Evolutionary conservation across 805 yeast species (phyloP).

Genomic region (Candida suzukii): DNA sequence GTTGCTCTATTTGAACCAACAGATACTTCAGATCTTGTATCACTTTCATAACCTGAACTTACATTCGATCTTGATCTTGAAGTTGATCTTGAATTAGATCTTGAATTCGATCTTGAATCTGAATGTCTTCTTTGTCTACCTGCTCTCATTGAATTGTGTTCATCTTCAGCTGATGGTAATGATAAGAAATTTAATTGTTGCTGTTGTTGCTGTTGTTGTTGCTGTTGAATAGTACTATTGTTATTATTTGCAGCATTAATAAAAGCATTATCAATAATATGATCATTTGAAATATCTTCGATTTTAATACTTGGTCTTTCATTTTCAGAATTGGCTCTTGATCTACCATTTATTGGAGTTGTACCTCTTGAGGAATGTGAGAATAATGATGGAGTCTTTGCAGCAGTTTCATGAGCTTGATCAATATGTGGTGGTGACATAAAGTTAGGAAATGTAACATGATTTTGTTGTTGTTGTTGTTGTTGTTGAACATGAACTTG

Average conservation of each 20-base stretch:
- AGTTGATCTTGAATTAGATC: slow-evolving; percentile 15
- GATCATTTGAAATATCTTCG: slow-evolving; percentile 12
- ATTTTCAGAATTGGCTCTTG: slow-evolving; percentile 22
- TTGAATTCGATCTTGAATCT: slow-evolving; percentile 5
- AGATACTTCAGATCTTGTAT: slow-evolving; percentile 21
- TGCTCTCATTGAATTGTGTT: slow-evolving; percentile 24
- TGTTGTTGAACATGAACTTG: too few species aligned
- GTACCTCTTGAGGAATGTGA: slow-evolving; percentile 37
- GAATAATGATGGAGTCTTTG: slow-evolving; percentile 50
- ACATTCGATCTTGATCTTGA: slow-evolving; percentile 15
- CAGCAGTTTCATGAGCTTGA: slow-evolving; percentile 34
- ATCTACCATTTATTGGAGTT: slow-evolving; percentile 23
- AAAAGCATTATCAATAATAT: not conserved
- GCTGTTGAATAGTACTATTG: not conserved
- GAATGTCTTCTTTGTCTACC: slow-evolving; percentile 32
- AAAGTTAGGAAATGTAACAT: not conserved
- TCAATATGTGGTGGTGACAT: slow-evolving; percentile 27
- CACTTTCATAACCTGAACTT: slow-evolving; percentile 21
- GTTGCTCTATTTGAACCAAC: slow-evolving; percentile 45
- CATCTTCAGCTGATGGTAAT: slow-evolving; percentile 7
- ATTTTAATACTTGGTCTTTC: slow-evolving; percentile 12
- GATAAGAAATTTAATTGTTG: not conserved
- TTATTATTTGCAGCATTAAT: not conserved
- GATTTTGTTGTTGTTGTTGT: slow-evolving; percentile 1
- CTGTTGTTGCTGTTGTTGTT: not conserved